Conservation (phyloP, 306 rosid genomes). For the Pueraria montana region DNA sequence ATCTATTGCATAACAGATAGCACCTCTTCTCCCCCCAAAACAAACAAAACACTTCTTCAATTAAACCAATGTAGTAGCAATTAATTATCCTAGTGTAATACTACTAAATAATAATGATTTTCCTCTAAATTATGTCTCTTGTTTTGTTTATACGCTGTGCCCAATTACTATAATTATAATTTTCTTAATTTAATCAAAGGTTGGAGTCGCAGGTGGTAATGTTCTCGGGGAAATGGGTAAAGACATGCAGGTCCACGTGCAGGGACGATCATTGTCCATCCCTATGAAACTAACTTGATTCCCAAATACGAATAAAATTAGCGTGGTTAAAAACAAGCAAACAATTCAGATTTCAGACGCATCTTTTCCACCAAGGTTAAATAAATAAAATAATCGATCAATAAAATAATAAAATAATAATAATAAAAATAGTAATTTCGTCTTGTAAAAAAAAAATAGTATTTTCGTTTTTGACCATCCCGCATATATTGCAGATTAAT, state of each 20-base stretch:
- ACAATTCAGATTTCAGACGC: too few species aligned
- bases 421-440: too few species aligned
- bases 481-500: conserved; percentile 33
- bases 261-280: conserved; percentile 57
- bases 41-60: conserved; percentile 12
- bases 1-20: not conserved
- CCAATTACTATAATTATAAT: conserved; percentile 29
- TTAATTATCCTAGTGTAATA: not conserved
- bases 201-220: conserved; percentile 58
- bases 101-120: conserved; percentile 18
- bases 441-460: conserved; percentile 28
- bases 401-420: not conserved
- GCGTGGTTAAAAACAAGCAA: too few species aligned
- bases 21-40: conserved; percentile 30
- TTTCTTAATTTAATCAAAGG: conserved; percentile 50
- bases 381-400: not conserved
- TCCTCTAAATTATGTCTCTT: conserved; percentile 18
- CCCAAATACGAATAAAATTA: not conserved
- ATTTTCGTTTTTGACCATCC: conserved; percentile 41
- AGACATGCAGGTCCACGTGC: conserved; percentile 66
- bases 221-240: conserved; percentile 54
- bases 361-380: too few species aligned
- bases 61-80: not conserved
- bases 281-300: conserved; percentile 47
- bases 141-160: conserved; percentile 24